These are phyloP conservation scores for Fusarium sp. DNA, from an alignment of 2,329 filamentous ascomycete species.

Conservation along the genomic window DNA sequence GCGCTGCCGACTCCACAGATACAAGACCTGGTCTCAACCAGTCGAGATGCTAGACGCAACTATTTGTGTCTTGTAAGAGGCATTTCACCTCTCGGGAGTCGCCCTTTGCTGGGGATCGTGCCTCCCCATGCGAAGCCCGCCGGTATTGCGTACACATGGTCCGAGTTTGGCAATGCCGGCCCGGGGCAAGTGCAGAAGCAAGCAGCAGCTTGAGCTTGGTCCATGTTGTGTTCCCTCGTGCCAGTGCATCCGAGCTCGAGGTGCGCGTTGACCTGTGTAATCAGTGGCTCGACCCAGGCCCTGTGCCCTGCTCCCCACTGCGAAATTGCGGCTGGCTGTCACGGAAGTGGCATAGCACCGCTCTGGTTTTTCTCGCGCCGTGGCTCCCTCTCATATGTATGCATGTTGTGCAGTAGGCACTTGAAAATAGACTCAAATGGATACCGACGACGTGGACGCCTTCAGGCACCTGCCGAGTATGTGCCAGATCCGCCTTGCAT, in stretches of 20 bases:
- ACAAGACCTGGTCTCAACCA: slow-evolving; percentile 32
- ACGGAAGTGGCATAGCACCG: slow-evolving; percentile 37
- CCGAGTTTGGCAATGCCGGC: slow-evolving; percentile 30
- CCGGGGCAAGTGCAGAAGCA: slow-evolving; percentile 17
- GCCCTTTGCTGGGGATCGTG: slow-evolving; percentile 19
- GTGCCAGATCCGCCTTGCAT: slow-evolving; percentile 40
- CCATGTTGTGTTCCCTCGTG: slow-evolving; percentile 19
- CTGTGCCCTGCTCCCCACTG: slow-evolving; percentile 25
- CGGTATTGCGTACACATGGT: slow-evolving; percentile 30
- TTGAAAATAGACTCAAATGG: slow-evolving; percentile 39
- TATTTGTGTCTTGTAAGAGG: neutral
- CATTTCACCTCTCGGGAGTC: slow-evolving; percentile 25
- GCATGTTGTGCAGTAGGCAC: slow-evolving; percentile 44
- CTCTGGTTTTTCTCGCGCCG: slow-evolving; percentile 36
- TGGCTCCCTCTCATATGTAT: slow-evolving; percentile 40
- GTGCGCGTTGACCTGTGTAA: slow-evolving; percentile 21
- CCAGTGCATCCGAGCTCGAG: slow-evolving; percentile 27
- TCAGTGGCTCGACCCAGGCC: slow-evolving; percentile 31
- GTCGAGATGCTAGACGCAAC: slow-evolving; percentile 24
- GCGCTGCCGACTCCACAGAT: slow-evolving; percentile 44
- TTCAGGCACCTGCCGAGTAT: slow-evolving; percentile 35
- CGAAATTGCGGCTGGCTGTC: slow-evolving; percentile 31
- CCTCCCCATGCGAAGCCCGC: slow-evolving; percentile 24
- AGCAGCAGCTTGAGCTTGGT: slow-evolving; percentile 9
- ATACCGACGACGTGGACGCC: slow-evolving; percentile 44